These are phyloP conservation scores for Boletus tomentosulus DNA, from an alignment of 768 basidiomycete species.

Conservation along the genomic window DNA sequence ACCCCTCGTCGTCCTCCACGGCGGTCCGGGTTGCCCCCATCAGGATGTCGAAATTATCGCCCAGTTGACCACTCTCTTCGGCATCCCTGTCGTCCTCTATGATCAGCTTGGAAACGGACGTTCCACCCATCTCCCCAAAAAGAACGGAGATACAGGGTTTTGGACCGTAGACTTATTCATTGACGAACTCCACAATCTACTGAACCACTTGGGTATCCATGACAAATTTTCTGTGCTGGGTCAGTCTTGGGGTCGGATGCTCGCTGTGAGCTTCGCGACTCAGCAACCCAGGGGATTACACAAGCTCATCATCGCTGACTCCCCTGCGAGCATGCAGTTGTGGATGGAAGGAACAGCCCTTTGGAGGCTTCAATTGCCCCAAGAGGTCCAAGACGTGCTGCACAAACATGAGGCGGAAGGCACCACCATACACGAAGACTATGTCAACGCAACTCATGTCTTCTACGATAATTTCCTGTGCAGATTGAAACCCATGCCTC, in stretches of 20 bases:
- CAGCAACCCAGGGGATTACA: conserved; percentile 43
- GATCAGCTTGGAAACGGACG: conserved; percentile 54
- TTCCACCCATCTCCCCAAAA: conserved; percentile 52
- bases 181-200: conserved; percentile 46
- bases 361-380: conserved; percentile 36
- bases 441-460: conserved; percentile 37
- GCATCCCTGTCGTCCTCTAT: conserved; percentile 50
- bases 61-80: conserved; percentile 33
- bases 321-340: conserved; percentile 42
- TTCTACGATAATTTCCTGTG: conserved; percentile 45
- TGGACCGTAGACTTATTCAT: conserved; percentile 50
- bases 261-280: conserved; percentile 33
- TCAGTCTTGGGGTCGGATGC: conserved; percentile 44
- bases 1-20: conserved; percentile 49
- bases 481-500: conserved; percentile 42
- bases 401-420: conserved; percentile 43
- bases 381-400: conserved; percentile 37
- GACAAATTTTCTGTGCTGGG: conserved; percentile 42
- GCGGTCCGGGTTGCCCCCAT: conserved; percentile 46
- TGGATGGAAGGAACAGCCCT: conserved; percentile 35
- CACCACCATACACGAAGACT: conserved; percentile 42
- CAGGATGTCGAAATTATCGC: conserved; percentile 38
- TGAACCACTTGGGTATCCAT: conserved; percentile 42
- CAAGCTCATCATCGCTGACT: conserved; percentile 43
- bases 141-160: conserved; percentile 39